A percentile compares a stretch with the other conserved stretches of the same genome.
Evolutionary conservation across 1,284 basidiomycete genomes (phyloP).

Genomic region (Leccinum subrobustum): DNA sequence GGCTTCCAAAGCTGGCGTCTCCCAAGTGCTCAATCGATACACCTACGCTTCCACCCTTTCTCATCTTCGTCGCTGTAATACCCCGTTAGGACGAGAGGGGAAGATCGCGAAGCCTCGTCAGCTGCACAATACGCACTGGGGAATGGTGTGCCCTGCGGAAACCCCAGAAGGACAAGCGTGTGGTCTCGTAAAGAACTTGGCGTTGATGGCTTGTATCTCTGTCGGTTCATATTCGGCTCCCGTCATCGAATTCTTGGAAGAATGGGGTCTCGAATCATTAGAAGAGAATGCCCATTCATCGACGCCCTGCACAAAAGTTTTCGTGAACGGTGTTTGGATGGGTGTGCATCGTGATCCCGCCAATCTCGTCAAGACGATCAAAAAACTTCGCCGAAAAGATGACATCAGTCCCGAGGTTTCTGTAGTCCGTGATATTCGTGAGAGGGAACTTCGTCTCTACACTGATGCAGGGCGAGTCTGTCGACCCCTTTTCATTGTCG

Average conservation of each 20-base stretch:
- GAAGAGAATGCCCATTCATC: constrained; percentile 88
- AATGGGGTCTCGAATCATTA: constrained; percentile 93
- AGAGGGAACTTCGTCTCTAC: constrained; percentile 91
- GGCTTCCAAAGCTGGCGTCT: constrained; percentile 97
- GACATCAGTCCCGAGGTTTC: constrained; percentile 97
- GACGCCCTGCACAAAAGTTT: constrained; percentile 90
- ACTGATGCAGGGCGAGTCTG: constrained; percentile 97
- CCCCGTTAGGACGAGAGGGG: constrained; percentile 95
- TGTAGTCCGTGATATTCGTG: constrained; percentile 95
- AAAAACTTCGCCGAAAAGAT: constrained; percentile 89
- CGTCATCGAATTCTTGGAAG: constrained; percentile 97
- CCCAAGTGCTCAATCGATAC: constrained; percentile 98
- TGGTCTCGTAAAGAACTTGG: constrained; percentile 98
- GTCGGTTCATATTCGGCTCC: constrained; percentile 96
- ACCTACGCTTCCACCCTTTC: constrained; percentile 98
- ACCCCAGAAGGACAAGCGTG: constrained; percentile 99
- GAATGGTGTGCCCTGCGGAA: constrained; percentile 99
- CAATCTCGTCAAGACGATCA: constrained; percentile 90
- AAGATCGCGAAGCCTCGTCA: constrained; percentile 99
- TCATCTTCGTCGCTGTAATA: constrained; percentile 97
- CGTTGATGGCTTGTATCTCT: constrained; percentile 97
- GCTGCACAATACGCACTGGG: constrained; percentile 99
- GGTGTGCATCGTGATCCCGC: constrained; percentile 97
- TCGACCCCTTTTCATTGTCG: constrained; percentile 96
- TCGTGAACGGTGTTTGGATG: constrained; percentile 99